phyloP scores from a whole-genome alignment of 495 filamentous ascomycete species.

The Staphylotrichum tortipilum region DNA sequence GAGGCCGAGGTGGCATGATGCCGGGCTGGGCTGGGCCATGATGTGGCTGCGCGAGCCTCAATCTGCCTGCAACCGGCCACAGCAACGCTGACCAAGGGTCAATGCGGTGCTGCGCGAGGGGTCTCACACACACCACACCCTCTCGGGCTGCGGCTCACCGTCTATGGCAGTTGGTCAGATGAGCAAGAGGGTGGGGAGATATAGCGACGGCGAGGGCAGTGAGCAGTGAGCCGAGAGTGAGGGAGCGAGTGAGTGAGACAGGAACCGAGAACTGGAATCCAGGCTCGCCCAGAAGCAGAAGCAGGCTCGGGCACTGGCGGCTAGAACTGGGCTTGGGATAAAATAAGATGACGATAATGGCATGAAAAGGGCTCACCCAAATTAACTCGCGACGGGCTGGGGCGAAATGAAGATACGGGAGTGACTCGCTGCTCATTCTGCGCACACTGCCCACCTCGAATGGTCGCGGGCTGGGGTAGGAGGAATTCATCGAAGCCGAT shows the following conservation, averaged over 20 bases:
- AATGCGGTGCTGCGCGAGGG: constrained; percentile 13
- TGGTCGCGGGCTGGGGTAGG: too few species aligned
- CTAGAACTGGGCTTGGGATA: constrained; percentile 22
- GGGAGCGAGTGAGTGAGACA: neutral
- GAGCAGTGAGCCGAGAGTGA: constrained; percentile 1
- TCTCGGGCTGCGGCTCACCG: neutral
- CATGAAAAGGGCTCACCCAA: constrained; percentile 19
- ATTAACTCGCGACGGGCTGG: constrained; percentile 22
- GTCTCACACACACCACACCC: constrained; percentile 1
- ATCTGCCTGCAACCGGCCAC: constrained; percentile 10
- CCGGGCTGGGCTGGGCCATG: too few species aligned
- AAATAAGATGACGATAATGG: constrained; percentile 8
- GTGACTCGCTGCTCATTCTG: too few species aligned
- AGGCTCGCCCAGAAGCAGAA: too few species aligned
- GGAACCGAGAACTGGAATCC: constrained; percentile 3
- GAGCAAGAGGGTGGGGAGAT: constrained; percentile 3
- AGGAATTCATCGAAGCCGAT: too few species aligned
- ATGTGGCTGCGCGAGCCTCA: constrained; percentile 4
- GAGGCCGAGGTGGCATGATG: constrained; percentile 7
- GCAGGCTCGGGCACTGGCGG: constrained; percentile 16
- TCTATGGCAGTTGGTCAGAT: neutral
- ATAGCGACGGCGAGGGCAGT: neutral
- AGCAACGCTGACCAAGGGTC: constrained; percentile 7
- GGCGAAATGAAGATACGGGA: too few species aligned
- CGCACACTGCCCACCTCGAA: too few species aligned